A percentile compares a stretch with the other conserved stretches of the same genome.
Conservation (phyloP, 2,329 filamentous ascomycete species). For the Tolypocladium amazonense region DNA sequence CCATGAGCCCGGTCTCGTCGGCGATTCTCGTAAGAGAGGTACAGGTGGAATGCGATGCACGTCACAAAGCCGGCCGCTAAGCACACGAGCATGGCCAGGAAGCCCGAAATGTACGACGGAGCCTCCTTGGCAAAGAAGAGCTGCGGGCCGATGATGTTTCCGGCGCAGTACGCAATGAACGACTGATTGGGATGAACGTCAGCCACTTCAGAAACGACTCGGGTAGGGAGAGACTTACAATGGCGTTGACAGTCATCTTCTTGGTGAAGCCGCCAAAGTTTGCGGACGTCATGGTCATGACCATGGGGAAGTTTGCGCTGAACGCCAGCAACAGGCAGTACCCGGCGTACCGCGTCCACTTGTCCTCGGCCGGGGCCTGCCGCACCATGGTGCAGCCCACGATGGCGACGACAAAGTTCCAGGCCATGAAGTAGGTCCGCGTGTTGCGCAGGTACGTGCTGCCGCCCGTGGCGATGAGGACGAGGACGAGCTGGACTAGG, state of each 20-base stretch:
- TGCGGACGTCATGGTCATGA: slow-evolving; percentile 44
- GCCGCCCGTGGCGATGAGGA: slow-evolving; percentile 9
- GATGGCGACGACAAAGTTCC: slow-evolving; percentile 9
- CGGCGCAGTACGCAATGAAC: slow-evolving; percentile 49
- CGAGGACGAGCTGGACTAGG: slow-evolving; percentile 12
- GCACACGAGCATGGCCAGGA: slow-evolving; percentile 50
- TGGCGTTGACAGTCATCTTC: slow-evolving; percentile 46
- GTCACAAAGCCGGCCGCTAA: slow-evolving; percentile 37
- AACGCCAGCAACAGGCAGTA: slow-evolving; percentile 42
- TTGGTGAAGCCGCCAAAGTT: slow-evolving; percentile 56
- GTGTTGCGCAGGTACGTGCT: slow-evolving; percentile 13
- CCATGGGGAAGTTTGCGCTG: slow-evolving; percentile 30
- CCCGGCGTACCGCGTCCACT: slow-evolving; percentile 15
- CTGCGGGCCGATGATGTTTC: slow-evolving; percentile 52
- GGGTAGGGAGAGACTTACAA: slow-evolving; percentile 20
- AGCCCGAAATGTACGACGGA: slow-evolving; percentile 50
- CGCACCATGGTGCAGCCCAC: slow-evolving; percentile 14
- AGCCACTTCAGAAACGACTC: neutral
- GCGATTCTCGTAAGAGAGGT: slow-evolving; percentile 40
- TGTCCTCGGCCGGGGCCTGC: slow-evolving; percentile 5
- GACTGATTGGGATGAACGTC: slow-evolving; percentile 11
- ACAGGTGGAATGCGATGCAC: slow-evolving; percentile 33
- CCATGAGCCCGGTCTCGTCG: slow-evolving; percentile 30
- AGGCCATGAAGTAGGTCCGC: slow-evolving; percentile 14
- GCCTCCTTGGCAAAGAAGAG: slow-evolving; percentile 46